Evolutionary conservation across 768 basidiomycete genomes (phyloP).

Genomic region (Lentinula raphanica): DNA sequence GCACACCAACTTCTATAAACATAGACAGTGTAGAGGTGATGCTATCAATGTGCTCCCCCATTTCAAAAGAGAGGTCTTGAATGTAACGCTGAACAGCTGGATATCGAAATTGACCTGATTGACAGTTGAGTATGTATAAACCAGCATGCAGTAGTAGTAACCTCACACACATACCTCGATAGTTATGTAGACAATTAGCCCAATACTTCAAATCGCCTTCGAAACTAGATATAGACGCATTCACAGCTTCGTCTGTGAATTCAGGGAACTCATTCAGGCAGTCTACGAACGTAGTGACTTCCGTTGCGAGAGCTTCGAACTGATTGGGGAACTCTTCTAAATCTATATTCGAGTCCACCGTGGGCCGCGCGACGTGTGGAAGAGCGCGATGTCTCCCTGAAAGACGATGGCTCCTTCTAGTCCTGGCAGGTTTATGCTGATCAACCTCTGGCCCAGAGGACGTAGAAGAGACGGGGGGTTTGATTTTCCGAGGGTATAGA

Average conservation of each 20-base stretch:
- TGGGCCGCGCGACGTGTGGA: conserved; percentile 48
- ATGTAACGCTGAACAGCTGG: conserved; percentile 71
- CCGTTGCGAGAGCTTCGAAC: conserved; percentile 55
- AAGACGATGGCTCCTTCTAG: conserved; percentile 22
- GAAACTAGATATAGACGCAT: conserved; percentile 60
- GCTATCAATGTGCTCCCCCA: conserved; percentile 68
- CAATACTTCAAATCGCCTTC: conserved; percentile 76
- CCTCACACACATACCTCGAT: conserved; percentile 41
- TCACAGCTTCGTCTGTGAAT: conserved; percentile 67
- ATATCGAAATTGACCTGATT: conserved; percentile 62
- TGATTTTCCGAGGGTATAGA: conserved; percentile 66
- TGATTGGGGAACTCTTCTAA: conserved; percentile 64
- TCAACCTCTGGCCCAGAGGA: conserved; percentile 14
- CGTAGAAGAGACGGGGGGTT: conserved; percentile 29
- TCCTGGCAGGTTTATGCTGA: neutral
- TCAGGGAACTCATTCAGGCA: conserved; percentile 78
- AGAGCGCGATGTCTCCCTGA: conserved; percentile 31
- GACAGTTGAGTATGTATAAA: neutral
- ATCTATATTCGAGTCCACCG: conserved; percentile 52
- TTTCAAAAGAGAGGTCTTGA: conserved; percentile 67
- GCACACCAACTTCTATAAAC: conserved; percentile 79
- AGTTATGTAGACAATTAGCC: conserved; percentile 66
- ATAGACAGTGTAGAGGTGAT: conserved; percentile 64
- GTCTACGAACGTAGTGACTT: conserved; percentile 61
- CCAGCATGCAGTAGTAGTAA: neutral